Evolutionary conservation across 805 yeast genomes (phyloP), one percentile per base, ranked within the genome.

Genomic region (Clavispora phyllophila): DNA sequence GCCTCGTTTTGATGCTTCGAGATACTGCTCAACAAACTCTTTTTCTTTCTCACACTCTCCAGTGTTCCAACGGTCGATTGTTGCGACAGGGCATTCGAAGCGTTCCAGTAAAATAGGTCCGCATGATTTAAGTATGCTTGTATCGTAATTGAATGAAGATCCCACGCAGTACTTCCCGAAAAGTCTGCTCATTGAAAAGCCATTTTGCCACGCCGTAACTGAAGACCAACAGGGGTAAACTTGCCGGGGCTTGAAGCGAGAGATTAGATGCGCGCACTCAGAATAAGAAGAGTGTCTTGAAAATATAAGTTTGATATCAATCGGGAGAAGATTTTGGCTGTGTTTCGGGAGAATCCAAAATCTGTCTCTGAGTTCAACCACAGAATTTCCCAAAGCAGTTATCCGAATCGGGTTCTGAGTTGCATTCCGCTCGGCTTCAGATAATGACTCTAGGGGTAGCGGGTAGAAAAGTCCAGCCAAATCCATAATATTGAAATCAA

Each of bases 211-310:
- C 0, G 62, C 50, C 1, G 47, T 28, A 8, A 31, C 37, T 1
- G 66, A 60, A 28, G 60, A 68, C n/a, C 61, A 62, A 37, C 73
- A 67, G 0, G 79, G 79, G 38, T 61, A 72, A 0, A 75, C 75
- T 37, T 71, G 71, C 10, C 42, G 49, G 0, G 76, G 75, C 9
- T 45, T 54, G 40, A 75, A 67, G 25, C 57, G 32, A 5, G 56
- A 46, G 1, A 75, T 51, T 10, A 75, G 64, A 9, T 60, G 42
- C 14, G 56, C 45, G 13, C 64, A 56, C 47, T 75, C 80, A 7
- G 61, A 38, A 43, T 63, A 75, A 2, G 78, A 71, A 1, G 78
- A 72, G 45, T 75, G 79, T 34, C 79, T 53, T 4, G 78, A 72
- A 48, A 67, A 75, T 7, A 70, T 51, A 13, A 70, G 60, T 36